Percentiles rank a stretch among this genome's conserved stretches.
Conservation (phyloP, 202 grass and related monocot species). For the Schoenoplectus tabernaemontani region DNA sequence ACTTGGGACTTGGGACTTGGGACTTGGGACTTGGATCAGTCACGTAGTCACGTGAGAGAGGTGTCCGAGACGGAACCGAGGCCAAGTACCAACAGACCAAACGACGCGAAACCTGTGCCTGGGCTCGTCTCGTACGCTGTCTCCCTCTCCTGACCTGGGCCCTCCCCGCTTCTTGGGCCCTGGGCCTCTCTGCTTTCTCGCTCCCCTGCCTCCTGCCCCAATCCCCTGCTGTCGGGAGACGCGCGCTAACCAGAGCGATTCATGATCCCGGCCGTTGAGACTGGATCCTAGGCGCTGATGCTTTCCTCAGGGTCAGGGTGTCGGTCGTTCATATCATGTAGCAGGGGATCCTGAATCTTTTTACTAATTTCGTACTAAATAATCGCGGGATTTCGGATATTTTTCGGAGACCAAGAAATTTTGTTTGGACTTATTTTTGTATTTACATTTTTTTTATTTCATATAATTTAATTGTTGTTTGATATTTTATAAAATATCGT, state of each 20-base stretch:
- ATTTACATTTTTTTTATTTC: background rate
- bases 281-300: too few species aligned
- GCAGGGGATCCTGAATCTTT: background rate
- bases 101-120: slow-evolving; percentile 2
- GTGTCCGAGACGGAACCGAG: too few species aligned
- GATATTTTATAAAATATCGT: background rate
- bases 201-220: background rate
- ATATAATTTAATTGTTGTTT: background rate
- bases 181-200: background rate
- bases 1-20: too few species aligned
- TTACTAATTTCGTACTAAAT: background rate
- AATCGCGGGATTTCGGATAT: background rate
- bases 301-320: too few species aligned
- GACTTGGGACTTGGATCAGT: too few species aligned
- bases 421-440: background rate
- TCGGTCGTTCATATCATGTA: too few species aligned
- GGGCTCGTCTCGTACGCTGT: slow-evolving; percentile 18
- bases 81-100: background rate
- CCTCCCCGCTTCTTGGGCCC: background rate
- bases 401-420: background rate
- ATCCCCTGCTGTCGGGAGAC: background rate
- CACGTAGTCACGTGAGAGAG: slow-evolving; percentile 6
- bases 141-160: background rate
- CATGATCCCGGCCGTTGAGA: background rate
- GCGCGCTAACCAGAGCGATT: background rate